These are phyloP conservation scores for Colletotrichum falcatum DNA, from an alignment of 2,329 filamentous ascomycete genomes.

Conservation along the genomic window DNA sequence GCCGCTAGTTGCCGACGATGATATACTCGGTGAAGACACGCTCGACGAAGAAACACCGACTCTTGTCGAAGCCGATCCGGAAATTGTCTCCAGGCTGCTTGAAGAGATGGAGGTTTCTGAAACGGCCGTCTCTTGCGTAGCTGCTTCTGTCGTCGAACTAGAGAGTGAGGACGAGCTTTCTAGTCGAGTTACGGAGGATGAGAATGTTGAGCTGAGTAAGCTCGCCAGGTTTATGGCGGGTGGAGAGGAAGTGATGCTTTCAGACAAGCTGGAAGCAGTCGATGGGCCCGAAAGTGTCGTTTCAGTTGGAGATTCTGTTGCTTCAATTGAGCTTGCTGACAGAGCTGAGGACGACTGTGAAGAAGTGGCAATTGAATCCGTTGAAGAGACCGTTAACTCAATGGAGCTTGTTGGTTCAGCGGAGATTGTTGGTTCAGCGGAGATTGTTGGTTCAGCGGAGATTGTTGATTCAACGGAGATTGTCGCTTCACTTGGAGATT, in stretches of 20 bases:
- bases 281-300: background rate
- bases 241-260: background rate
- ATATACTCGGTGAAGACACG: background rate
- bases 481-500: too few species aligned
- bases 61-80: background rate
- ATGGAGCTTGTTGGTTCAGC: too few species aligned
- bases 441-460: too few species aligned
- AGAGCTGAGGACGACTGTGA: too few species aligned
- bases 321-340: background rate
- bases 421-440: too few species aligned
- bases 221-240: too few species aligned
- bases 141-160: background rate
- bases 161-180: background rate
- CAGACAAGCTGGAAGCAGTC: background rate
- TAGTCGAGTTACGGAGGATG: too few species aligned
- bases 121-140: background rate
- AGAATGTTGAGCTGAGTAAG: too few species aligned
- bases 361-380: too few species aligned
- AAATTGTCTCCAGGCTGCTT: too few species aligned
- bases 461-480: too few species aligned
- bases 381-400: too few species aligned
- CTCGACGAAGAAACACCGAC: background rate
- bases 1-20: background rate
- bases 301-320: background rate
- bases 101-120: background rate